Conservation (phyloP, 495 filamentous ascomycete genomes). For the Cercophora scortea region DNA sequence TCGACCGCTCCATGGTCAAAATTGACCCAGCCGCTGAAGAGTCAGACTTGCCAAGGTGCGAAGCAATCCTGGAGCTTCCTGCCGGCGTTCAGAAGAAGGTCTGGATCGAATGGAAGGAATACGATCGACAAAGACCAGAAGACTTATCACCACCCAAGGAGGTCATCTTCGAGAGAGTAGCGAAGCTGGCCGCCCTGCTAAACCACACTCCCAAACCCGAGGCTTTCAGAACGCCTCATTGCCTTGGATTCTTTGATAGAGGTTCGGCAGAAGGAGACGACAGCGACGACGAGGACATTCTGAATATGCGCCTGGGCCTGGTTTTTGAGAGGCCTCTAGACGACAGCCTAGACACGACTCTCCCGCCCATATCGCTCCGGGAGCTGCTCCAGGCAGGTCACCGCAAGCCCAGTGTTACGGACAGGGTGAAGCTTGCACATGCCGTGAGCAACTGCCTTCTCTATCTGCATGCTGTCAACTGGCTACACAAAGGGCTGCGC, state of each 20-base stretch:
- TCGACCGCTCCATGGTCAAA: slow-evolving; percentile 23
- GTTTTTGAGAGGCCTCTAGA: slow-evolving; percentile 29
- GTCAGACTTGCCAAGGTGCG: slow-evolving; percentile 24
- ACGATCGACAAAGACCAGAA: slow-evolving; percentile 25
- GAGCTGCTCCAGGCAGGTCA: slow-evolving; percentile 17
- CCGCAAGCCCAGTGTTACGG: slow-evolving; percentile 25
- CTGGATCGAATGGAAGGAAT: slow-evolving; percentile 43
- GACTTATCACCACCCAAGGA: slow-evolving; percentile 23
- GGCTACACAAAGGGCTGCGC: slow-evolving; percentile 54
- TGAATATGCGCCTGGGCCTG: slow-evolving; percentile 27
- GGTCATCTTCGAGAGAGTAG: slow-evolving; percentile 29
- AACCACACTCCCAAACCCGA: slow-evolving; percentile 34
- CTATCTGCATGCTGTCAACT: slow-evolving; percentile 49
- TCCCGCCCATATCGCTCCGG: slow-evolving; percentile 27
- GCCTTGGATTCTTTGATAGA: slow-evolving; percentile 36
- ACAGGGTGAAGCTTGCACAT: slow-evolving; percentile 28
- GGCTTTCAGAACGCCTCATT: slow-evolving; percentile 36
- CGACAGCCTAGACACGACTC: slow-evolving; percentile 15
- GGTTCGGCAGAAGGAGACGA: slow-evolving; percentile 13
- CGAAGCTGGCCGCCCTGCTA: slow-evolving; percentile 31
- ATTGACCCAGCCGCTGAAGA: slow-evolving; percentile 20
- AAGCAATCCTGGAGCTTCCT: slow-evolving; percentile 21
- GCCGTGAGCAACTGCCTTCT: slow-evolving; percentile 31
- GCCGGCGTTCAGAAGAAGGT: slow-evolving; percentile 22
- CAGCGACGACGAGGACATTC: slow-evolving; percentile 24